Base-by-base conservation (phyloP, 345 rosid species). In the Dipteronia dyeriana region DNA sequence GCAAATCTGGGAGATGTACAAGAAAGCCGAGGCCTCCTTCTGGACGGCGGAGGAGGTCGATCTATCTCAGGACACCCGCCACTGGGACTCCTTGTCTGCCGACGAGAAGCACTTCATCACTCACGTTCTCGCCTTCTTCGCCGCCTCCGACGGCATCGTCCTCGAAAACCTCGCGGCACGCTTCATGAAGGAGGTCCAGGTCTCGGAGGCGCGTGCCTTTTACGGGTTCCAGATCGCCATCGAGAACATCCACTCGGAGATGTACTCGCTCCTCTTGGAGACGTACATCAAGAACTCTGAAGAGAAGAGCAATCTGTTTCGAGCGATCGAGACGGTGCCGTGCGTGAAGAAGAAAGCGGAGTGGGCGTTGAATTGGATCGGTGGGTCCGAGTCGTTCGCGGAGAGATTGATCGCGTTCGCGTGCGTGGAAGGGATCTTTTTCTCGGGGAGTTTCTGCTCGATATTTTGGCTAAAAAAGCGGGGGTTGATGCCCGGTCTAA, bases 1-100 rank as follows among this genome's bases (percentile, higher is more conserved):
- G 0, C 82, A 92, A 84, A 87, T 96, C 63, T 96, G 98, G 99
- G 97, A 96, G 67, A 94, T 94, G 99, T 94, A 96, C 87, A 94
- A 96, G 91, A 90, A 96, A 70, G 97, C 97, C 19, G 99, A 92
- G 75, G 98, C 99, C 38, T 96, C 98, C 0, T 96, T 96, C 64
- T 96, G 99, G 97, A 96, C 98, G 2, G 98, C 98, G 3, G 98
- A 96, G 82, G 99, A 96, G 78, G 99, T 96, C 31, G 99, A 96
- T 59, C 89, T 96, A 66, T 96, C 99, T 3, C 85, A 85, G 29
- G 98, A 96, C 74, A 53, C 71, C 10, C 90, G 92, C 39, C 92
- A 92, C 75, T 94, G 99, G 99, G 97, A 90, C 19, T 0, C 74
- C 76, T 92, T 96, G 0, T 84, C 91, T 61, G 66, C 87, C 68